phyloP scores from a whole-genome alignment of 805 yeast genomes.

The Isabelozyma rhagii region DNA sequence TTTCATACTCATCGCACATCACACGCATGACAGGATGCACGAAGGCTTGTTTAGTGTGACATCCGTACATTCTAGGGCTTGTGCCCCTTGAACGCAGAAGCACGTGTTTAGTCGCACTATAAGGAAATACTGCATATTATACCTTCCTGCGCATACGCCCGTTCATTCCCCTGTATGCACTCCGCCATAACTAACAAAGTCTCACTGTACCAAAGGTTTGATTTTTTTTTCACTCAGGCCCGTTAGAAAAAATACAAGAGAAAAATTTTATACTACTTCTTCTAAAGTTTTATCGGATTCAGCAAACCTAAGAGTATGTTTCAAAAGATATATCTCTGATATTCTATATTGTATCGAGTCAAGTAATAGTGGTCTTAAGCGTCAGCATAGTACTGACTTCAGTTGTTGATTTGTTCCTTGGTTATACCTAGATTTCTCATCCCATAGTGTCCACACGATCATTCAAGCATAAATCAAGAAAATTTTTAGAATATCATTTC shows the following conservation, averaged over 20 bases:
- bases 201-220: background rate
- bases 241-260: background rate
- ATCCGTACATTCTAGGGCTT: background rate
- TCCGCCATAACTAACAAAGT: background rate
- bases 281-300: background rate
- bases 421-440: no score
- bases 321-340: background rate
- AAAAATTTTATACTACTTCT: constrained; percentile 3
- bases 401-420: background rate
- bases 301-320: constrained; percentile 6
- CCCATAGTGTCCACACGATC: no score
- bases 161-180: background rate
- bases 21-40: background rate
- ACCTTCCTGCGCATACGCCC: no score
- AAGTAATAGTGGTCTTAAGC: background rate
- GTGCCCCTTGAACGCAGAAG: background rate
- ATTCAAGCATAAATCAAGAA: no score
- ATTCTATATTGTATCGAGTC: constrained; percentile 1
- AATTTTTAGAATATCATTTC: background rate
- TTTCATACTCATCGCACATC: background rate
- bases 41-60: background rate
- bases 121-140: no score
- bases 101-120: background rate
- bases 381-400: constrained; percentile 4
- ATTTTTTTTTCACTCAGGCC: background rate